Evolutionary conservation across 768 basidiomycete species (phyloP).

Genomic region (Dioszegia hungarica): DNA sequence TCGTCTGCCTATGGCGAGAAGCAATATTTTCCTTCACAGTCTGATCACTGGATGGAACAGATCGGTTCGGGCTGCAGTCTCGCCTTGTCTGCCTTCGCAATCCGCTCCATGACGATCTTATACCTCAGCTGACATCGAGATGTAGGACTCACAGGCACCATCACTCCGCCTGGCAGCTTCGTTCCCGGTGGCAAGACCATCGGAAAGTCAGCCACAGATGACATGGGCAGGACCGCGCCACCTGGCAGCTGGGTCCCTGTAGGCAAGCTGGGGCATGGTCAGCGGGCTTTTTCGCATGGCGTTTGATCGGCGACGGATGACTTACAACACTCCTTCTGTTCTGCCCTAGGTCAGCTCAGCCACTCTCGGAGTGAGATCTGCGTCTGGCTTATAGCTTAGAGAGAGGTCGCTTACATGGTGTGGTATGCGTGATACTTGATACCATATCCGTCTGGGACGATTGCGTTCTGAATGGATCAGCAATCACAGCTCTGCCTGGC

Average conservation of each 20-base stretch:
- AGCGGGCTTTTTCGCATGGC: neutral
- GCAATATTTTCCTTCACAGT: too few species aligned
- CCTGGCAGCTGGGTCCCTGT: slow-evolving; percentile 39
- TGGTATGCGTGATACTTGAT: slow-evolving; percentile 47
- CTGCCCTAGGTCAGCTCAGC: too few species aligned
- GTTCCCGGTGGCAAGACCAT: slow-evolving; percentile 40
- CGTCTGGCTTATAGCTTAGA: neutral
- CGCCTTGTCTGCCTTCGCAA: slow-evolving; percentile 6
- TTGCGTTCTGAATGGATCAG: slow-evolving; percentile 34
- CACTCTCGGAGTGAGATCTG: neutral
- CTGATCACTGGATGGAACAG: too few species aligned
- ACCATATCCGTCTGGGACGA: slow-evolving; percentile 44
- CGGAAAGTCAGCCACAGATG: slow-evolving; percentile 39
- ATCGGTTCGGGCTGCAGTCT: slow-evolving; percentile 17
- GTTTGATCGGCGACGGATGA: neutral
- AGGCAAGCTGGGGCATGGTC: slow-evolving; percentile 23
- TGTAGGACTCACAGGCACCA: slow-evolving; percentile 37
- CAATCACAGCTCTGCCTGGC: too few species aligned
- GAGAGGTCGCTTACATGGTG: slow-evolving; percentile 32
- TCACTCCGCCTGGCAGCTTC: slow-evolving; percentile 41
- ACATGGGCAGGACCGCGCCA: slow-evolving; percentile 42
- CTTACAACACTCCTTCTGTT: slow-evolving; percentile 44
- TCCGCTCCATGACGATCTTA: slow-evolving; percentile 25
- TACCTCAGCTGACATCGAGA: neutral
- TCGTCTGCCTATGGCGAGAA: too few species aligned